phyloP scores from a whole-genome alignment of 352 stramenopile genomes.

The Pythium aristosporum region DNA sequence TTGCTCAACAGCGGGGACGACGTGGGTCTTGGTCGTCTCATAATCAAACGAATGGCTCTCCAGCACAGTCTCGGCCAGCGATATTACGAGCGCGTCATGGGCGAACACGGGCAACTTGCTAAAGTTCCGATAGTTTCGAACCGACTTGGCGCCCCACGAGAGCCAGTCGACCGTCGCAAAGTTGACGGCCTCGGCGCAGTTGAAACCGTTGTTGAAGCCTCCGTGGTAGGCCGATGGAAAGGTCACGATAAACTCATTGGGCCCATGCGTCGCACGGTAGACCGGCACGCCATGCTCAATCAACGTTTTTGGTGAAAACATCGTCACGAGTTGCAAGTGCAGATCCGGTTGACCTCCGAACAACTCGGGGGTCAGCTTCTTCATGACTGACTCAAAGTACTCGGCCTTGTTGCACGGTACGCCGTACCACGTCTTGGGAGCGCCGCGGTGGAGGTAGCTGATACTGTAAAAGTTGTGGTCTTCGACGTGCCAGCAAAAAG shows the following conservation, averaged over 20 bases:
- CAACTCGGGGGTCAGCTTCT: conserved; percentile 92
- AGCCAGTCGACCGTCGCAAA: conserved; percentile 90
- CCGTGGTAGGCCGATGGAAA: conserved; percentile 98
- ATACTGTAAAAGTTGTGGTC: conserved; percentile 99
- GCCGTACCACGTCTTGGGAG: conserved; percentile 98
- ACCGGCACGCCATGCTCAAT: conserved; percentile 90
- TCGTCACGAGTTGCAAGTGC: conserved; percentile 90
- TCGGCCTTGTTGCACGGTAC: conserved; percentile 91
- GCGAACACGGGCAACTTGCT: conserved; percentile 84
- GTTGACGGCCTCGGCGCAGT: conserved; percentile 90
- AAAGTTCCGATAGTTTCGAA: conserved; percentile 76
- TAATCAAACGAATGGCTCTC: conserved; percentile 57
- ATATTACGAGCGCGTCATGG: conserved; percentile 82
- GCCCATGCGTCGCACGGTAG: conserved; percentile 93
- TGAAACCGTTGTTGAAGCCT: conserved; percentile 98
- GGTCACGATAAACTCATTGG: conserved; percentile 98
- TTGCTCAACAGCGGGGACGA: conserved; percentile 65
- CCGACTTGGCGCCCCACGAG: conserved; percentile 70
- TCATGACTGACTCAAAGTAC: conserved; percentile 90
- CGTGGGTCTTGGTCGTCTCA: conserved; percentile 39
- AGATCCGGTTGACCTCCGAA: conserved; percentile 95
- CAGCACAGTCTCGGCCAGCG: conserved; percentile 65
- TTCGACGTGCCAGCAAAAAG: conserved; percentile 99
- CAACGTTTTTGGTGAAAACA: conserved; percentile 76
- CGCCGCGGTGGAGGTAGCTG: conserved; percentile 98